A percentile compares a stretch with the other conserved stretches of the same genome.
These are phyloP conservation scores for Pneumocystis carinii DNA, from an alignment of 1,139 yeast species.

Conservation along the genomic window DNA sequence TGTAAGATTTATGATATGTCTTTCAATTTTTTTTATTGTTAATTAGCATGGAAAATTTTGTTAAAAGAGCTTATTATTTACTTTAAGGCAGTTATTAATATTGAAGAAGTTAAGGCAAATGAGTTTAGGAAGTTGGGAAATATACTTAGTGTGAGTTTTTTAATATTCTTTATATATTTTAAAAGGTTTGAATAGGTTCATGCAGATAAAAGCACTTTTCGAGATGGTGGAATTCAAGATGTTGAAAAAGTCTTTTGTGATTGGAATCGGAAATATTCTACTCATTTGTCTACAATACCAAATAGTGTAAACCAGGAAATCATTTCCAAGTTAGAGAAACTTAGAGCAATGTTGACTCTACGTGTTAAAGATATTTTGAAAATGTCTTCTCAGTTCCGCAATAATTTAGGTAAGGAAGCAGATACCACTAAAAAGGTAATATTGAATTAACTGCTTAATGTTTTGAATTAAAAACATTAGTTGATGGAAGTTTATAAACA, in stretches of 20 bases:
- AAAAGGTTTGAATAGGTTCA: conserved; percentile 5
- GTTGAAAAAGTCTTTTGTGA: conserved; percentile 10
- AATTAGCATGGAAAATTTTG: not conserved
- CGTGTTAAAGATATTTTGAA: not conserved
- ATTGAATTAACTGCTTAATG: conserved; percentile 7
- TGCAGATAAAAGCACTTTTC: conserved; percentile 31
- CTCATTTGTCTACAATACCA: not conserved
- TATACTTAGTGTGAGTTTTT: conserved; percentile 48
- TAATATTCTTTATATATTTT: conserved; percentile 9
- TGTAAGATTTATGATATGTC: not conserved
- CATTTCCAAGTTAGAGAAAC: not conserved
- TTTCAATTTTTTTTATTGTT: not conserved
- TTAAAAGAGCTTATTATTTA: conserved; percentile 29
- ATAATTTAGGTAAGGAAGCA: not conserved
- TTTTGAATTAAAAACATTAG: conserved; percentile 3
- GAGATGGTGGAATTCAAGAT: conserved; percentile 36
- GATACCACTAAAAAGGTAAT: not conserved
- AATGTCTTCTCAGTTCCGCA: not conserved
- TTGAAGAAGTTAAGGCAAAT: conserved; percentile 74
- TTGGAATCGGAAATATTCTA: not conserved
- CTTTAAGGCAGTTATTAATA: conserved; percentile 63
- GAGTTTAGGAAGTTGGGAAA: conserved; percentile 56
- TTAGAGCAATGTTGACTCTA: not conserved
- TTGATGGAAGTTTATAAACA: conserved; percentile 3
- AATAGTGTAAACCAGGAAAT: not conserved